Conservation (phyloP, 371 early-diverging fungal species). For the Apophysomyces trapeziformis region DNA sequence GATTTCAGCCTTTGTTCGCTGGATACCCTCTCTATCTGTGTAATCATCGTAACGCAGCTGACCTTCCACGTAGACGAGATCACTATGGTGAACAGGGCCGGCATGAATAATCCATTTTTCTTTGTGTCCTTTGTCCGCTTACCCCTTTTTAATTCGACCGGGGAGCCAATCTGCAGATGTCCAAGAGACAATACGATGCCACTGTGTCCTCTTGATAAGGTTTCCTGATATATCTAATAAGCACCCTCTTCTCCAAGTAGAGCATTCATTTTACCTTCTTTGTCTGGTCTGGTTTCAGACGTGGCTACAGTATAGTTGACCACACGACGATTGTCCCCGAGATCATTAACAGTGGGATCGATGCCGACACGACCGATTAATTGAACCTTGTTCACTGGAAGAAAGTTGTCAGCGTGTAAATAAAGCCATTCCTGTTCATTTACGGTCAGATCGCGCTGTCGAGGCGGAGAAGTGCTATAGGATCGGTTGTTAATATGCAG, state of each 20-base stretch:
- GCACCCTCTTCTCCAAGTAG: background rate
- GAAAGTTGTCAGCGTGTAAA: background rate
- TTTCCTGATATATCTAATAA: conserved; percentile 37
- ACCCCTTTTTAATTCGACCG: conserved; percentile 59
- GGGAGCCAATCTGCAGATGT: conserved; percentile 45
- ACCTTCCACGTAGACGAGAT: conserved; percentile 68
- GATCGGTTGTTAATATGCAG: background rate
- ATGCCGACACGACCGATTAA: conserved; percentile 62
- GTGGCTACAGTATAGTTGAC: conserved; percentile 64
- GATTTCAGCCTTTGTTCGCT: conserved; percentile 62
- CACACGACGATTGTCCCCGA: conserved; percentile 48
- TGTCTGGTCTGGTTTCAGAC: conserved; percentile 57
- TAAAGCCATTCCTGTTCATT: background rate
- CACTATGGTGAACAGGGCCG: conserved; percentile 30
- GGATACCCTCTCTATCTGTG: conserved; percentile 64
- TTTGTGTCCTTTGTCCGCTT: conserved; percentile 9
- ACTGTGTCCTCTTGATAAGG: conserved; percentile 62
- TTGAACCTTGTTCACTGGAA: conserved; percentile 58
- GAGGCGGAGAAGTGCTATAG: conserved; percentile 1
- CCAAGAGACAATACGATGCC: conserved; percentile 65
- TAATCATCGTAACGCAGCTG: conserved; percentile 60
- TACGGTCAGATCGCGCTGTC: conserved; percentile 3
- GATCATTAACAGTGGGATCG: conserved; percentile 47
- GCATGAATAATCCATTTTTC: background rate
- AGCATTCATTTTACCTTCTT: conserved; percentile 44